These are phyloP conservation scores for Flueggea neowawraea DNA, from an alignment of 441 rosid genomes.

Conservation along the genomic window DNA sequence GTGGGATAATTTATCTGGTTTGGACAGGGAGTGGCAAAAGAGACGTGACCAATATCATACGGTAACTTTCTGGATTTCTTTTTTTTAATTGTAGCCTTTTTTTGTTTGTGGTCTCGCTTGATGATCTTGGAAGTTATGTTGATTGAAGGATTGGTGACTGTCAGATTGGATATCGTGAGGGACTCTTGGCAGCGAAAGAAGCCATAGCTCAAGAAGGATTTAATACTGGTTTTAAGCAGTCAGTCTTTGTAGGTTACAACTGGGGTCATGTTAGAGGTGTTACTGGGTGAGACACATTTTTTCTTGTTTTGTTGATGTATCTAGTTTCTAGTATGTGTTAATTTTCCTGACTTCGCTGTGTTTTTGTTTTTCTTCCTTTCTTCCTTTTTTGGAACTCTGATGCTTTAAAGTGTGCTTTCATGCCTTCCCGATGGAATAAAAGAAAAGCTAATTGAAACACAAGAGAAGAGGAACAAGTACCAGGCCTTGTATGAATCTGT, in stretches of 20 bases:
- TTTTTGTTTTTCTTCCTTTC: neutral
- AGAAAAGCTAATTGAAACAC: slow-evolving; percentile 39
- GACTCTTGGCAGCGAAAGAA: slow-evolving; percentile 60
- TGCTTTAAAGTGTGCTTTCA: slow-evolving; percentile 44
- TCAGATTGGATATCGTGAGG: slow-evolving; percentile 86
- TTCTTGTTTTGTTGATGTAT: neutral
- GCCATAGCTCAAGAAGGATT: slow-evolving; percentile 81
- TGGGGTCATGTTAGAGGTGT: slow-evolving; percentile 79
- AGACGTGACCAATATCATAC: slow-evolving; percentile 42
- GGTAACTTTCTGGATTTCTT: slow-evolving; percentile 23
- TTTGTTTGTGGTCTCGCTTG: neutral
- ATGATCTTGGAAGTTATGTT: slow-evolving; percentile 5
- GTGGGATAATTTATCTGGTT: slow-evolving; percentile 24
- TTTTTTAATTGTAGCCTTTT: neutral
- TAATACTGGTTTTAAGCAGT: slow-evolving; percentile 65
- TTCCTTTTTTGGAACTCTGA: slow-evolving; percentile 1
- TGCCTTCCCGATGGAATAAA: slow-evolving; percentile 56
- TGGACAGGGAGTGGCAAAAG: slow-evolving; percentile 47
- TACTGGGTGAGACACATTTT: slow-evolving; percentile 43
- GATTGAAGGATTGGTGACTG: slow-evolving; percentile 8
- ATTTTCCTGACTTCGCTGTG: neutral
- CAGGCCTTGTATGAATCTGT: slow-evolving; percentile 42
- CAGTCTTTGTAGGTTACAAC: slow-evolving; percentile 55
- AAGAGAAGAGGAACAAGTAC: slow-evolving; percentile 44
- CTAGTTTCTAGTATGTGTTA: neutral